These are phyloP conservation scores for Schizosaccharomyces octosporus DNA, from an alignment of 805 yeast species.

Conservation along the genomic window DNA sequence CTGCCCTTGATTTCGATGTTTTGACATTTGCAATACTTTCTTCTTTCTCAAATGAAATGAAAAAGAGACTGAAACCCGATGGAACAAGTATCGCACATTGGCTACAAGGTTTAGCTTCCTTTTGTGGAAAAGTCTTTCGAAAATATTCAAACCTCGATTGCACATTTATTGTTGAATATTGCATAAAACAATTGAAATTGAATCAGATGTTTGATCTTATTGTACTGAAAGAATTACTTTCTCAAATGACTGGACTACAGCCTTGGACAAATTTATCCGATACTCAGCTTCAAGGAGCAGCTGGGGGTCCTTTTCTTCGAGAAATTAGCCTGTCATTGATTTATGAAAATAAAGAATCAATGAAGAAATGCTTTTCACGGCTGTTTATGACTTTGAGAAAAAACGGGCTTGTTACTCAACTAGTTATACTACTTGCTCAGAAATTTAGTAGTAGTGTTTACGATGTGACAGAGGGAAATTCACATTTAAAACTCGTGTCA, in stretches of 20 bases:
- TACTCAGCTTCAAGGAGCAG: conserved; percentile 38
- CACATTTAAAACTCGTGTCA: conserved; percentile 48
- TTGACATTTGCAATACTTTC: conserved; percentile 47
- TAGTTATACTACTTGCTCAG: conserved; percentile 38
- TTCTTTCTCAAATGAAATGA: conserved; percentile 43
- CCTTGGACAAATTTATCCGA: conserved; percentile 40
- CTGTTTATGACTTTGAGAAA: conserved; percentile 24
- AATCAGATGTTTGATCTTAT: conserved; percentile 36
- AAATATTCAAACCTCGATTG: conserved; percentile 32
- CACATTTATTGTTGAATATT: conserved; percentile 32
- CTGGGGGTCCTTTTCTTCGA: conserved; percentile 36
- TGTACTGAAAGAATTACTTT: conserved; percentile 40
- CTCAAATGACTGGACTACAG: conserved; percentile 59
- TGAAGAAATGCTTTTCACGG: conserved; percentile 23
- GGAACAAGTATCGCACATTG: conserved; percentile 64
- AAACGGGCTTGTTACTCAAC: conserved; percentile 25
- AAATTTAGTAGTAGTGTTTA: conserved; percentile 18
- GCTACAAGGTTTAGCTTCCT: conserved; percentile 50
- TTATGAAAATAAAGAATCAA: conserved; percentile 29
- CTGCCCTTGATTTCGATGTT: conserved; percentile 63
- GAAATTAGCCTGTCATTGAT: conserved; percentile 21
- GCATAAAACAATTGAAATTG: conserved; percentile 36
- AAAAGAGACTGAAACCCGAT: conserved; percentile 37
- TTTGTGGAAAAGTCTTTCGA: conserved; percentile 48
- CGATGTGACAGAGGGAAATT: conserved; percentile 11